Percentiles rank a stretch among this genome's conserved stretches.
Evolutionary conservation across 148 eudicot genomes (phyloP).

Genomic region (Camellia japonica): DNA sequence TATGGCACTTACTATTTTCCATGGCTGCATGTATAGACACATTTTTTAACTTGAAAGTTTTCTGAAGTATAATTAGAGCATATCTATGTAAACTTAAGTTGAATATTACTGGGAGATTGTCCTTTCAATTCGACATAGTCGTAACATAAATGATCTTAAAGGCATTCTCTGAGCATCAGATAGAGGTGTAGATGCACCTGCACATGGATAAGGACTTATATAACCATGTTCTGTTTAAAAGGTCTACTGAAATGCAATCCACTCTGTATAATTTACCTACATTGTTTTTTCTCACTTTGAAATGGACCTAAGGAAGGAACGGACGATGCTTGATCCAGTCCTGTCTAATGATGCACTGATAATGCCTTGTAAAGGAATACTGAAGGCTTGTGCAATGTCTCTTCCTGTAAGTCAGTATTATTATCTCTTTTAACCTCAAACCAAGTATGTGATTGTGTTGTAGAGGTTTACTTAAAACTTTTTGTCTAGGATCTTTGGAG

Average conservation of each 20-base stretch:
- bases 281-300: neutral
- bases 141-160: neutral
- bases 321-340: constrained; percentile 61
- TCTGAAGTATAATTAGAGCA: neutral
- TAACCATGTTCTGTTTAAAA: constrained; percentile 11
- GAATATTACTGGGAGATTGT: neutral
- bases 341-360: constrained; percentile 59
- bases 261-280: neutral
- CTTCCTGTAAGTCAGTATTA: constrained; percentile 67
- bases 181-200: neutral
- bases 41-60: neutral
- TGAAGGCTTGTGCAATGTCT: constrained; percentile 78
- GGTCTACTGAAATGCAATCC: neutral
- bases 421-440: neutral
- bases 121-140: neutral
- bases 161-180: neutral
- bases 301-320: constrained; percentile 58
- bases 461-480: neutral
- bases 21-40: neutral
- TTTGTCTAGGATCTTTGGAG: constrained; percentile 74
- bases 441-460: neutral
- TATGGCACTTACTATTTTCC: neutral
- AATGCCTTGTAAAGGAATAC: constrained; percentile 78
- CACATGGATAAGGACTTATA: neutral
- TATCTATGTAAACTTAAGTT: neutral